phyloP scores from a whole-genome alignment of 1,139 yeast genomes.

The Hyphopichia buzzinii region DNA sequence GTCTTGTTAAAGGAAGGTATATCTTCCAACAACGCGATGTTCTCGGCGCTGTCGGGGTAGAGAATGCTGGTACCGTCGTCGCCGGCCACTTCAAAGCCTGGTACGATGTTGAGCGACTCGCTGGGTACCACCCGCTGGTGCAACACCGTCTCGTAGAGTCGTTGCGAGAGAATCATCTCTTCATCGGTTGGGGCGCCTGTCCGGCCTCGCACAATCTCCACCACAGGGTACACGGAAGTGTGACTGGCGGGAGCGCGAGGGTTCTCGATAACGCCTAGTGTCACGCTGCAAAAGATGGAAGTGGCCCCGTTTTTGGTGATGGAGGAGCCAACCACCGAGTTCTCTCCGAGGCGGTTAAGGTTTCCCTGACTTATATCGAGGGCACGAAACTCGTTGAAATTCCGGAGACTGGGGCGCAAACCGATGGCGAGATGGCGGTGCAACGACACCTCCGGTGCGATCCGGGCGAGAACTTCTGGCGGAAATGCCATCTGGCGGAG shows the following conservation, averaged over 20 bases:
- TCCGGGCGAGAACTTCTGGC: slow-evolving; percentile 77
- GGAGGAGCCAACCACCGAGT: slow-evolving; percentile 64
- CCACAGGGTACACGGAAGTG: slow-evolving; percentile 69
- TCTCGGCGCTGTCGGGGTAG: slow-evolving; percentile 38
- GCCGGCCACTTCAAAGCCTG: slow-evolving; percentile 50
- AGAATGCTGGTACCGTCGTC: slow-evolving; percentile 32
- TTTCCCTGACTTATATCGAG: slow-evolving; percentile 45
- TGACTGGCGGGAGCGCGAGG: slow-evolving; percentile 22
- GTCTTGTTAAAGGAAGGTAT: slow-evolving; percentile 12
- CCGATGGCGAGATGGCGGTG: slow-evolving; percentile 75
- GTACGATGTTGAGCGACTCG: slow-evolving; percentile 42
- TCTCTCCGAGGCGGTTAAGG: slow-evolving; percentile 36
- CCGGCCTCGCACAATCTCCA: slow-evolving; percentile 76
- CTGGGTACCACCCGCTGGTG: slow-evolving; percentile 54
- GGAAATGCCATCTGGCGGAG: slow-evolving; percentile 54
- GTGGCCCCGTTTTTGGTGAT: slow-evolving; percentile 75
- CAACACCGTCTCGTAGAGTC: slow-evolving; percentile 55
- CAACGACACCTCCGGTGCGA: slow-evolving; percentile 82
- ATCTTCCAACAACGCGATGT: slow-evolving; percentile 11
- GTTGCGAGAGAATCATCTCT: slow-evolving; percentile 80
- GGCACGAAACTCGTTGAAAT: slow-evolving; percentile 69
- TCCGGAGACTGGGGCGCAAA: slow-evolving; percentile 69
- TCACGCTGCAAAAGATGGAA: slow-evolving; percentile 69
- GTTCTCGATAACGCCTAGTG: slow-evolving; percentile 66
- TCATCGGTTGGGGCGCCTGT: slow-evolving; percentile 85